Evolutionary conservation across 805 yeast genomes (phyloP).

Genomic region (Kodamaea laetipori): DNA sequence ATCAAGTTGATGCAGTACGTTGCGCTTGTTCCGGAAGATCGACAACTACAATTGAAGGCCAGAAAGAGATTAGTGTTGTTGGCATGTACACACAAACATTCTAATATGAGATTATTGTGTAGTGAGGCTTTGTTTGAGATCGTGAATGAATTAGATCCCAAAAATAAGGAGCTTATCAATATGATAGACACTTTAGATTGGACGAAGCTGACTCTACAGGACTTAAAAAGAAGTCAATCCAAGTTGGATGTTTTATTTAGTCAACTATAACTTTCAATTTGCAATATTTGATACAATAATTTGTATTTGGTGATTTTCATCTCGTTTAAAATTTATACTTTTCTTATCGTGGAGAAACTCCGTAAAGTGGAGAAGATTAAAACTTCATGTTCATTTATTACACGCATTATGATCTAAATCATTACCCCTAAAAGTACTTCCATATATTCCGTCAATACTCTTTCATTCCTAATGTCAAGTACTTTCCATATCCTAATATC

Average conservation of each 20-base stretch:
- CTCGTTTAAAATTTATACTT: no score
- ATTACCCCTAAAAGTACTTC: no score
- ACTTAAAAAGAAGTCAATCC: not conserved
- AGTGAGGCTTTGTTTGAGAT: constrained; percentile 46
- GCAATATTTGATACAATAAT: no score
- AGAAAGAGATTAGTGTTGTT: constrained; percentile 26
- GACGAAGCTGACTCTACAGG: constrained; percentile 9
- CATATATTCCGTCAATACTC: no score
- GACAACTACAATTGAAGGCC: constrained; percentile 16
- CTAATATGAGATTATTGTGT: constrained; percentile 37
- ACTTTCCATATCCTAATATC: no score
- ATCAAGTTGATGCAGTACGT: constrained; percentile 48
- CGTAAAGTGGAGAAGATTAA: no score
- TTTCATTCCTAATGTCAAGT: no score
- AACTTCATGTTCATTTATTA: no score
- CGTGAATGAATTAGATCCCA: constrained; percentile 25
- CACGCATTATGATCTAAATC: no score
- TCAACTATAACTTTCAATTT: no score
- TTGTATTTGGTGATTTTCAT: no score
- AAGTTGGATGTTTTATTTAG: not conserved
- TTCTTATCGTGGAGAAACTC: no score
- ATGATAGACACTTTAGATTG: constrained; percentile 19
- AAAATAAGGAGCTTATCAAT: not conserved
- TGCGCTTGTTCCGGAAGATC: constrained; percentile 13
- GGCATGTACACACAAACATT: constrained; percentile 29